Base-by-base conservation (phyloP, 1,284 basidiomycete species). In the Irpex rosettiformis region DNA sequence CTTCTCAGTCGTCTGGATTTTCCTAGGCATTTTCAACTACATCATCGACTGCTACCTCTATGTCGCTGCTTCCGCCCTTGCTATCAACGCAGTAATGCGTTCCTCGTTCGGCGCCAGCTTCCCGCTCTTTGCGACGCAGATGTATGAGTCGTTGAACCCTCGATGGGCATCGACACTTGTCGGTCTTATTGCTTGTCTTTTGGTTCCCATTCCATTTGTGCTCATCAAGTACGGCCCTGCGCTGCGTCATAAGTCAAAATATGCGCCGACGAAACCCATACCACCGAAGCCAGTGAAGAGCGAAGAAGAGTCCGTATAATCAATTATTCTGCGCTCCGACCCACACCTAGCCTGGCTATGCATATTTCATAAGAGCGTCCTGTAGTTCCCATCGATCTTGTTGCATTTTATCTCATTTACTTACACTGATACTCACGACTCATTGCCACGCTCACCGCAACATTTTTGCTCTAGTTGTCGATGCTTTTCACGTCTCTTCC, bases 1-100 rank as follows among this genome's bases (percentile, higher is more conserved):
- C 7, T 65, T 64, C 55, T 61, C 68, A 29, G 67, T 71, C 64
- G 60, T 70, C 53, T 68, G 65, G 63, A 67, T 72, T 60, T 72
- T 70, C 68, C 67, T 73, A 22, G 67, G 68, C 22, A 62, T 75
- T 4, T 68, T 72, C 64, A 73, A 75, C 67, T 77, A 76, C 68
- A 69, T 75, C 58, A 68, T 75, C 64, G 75, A 76, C 62, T 66
- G 71, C 40, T 75, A 76, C 65, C 70, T 76, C 30, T 67, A 69
- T 62, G 67, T 72, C 58, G 74, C 76, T 10, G 76, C 76, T 1
- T 71, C 69, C 49, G 75, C 74, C 29, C 71, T 78, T 37, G 73
- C 75, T 6, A 64, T 70, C 27, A 71, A 66, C 60, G 74, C 74
- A 28, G 72, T 77, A 59, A 61, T 71, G 8, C 73, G 76, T 16